phyloP scores from a whole-genome alignment of 2,329 filamentous ascomycete genomes.

The Proliferodiscus dingleyae region DNA sequence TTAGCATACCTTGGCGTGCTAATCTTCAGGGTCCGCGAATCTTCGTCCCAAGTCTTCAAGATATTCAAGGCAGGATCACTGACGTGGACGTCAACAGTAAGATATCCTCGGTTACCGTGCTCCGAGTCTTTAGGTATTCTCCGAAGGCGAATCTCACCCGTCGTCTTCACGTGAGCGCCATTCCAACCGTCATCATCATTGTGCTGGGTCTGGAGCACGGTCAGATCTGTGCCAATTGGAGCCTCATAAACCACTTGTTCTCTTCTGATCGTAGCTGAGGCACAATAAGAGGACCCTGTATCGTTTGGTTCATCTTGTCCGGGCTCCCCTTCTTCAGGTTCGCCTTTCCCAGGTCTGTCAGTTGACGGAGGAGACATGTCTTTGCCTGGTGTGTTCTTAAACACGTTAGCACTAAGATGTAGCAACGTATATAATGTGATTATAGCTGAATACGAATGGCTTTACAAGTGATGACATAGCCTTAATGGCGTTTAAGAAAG shows the following conservation, averaged over 20 bases:
- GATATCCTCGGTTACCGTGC: constrained; percentile 16
- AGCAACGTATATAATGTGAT: no score
- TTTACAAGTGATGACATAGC: no score
- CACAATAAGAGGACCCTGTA: constrained; percentile 19
- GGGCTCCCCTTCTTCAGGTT: neutral
- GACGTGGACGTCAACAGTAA: constrained; percentile 23
- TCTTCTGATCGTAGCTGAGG: constrained; percentile 13
- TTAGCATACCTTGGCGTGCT: constrained; percentile 22
- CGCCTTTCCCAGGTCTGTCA: neutral
- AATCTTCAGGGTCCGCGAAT: constrained; percentile 19
- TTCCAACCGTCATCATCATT: constrained; percentile 7
- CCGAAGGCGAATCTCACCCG: constrained; percentile 25
- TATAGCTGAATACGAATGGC: no score
- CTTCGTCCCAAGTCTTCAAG: constrained; percentile 18
- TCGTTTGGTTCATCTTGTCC: constrained; percentile 13
- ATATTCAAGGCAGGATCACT: constrained; percentile 22
- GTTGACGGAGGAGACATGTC: neutral
- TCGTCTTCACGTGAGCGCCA: constrained; percentile 14
- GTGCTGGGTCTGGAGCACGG: constrained; percentile 20
- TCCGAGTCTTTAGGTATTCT: constrained; percentile 17
- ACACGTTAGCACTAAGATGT: neutral
- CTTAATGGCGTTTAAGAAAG: no score
- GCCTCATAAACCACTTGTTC: constrained; percentile 20
- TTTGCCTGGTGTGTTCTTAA: neutral
- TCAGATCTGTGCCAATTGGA: constrained; percentile 16